Evolutionary conservation across 345 rosid genomes (phyloP).

Genomic region (Xanthoceras sorbifolium): DNA sequence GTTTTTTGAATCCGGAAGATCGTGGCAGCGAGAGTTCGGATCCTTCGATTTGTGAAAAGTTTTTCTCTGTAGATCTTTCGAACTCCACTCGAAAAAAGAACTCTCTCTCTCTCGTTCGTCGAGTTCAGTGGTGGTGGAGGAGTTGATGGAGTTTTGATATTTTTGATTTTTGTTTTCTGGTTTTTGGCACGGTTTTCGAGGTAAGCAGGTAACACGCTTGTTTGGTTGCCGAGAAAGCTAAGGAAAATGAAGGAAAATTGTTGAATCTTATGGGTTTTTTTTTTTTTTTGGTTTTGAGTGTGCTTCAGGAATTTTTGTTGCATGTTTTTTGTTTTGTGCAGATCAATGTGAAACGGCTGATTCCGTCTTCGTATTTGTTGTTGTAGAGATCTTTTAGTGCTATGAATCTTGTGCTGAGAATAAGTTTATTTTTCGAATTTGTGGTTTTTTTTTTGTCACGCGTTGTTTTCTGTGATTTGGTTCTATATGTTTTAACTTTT

Average conservation of each 20-base stretch:
- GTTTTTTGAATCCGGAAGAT: conserved; percentile 21
- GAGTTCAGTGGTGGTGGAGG: conserved; percentile 7
- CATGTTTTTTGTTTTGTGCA: conserved; percentile 27
- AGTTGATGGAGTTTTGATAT: conserved; percentile 47
- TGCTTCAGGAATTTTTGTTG: conserved; percentile 1
- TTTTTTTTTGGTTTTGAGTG: neutral
- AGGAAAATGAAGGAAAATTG: conserved; percentile 18
- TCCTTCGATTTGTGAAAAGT: conserved; percentile 29
- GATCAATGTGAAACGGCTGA: conserved; percentile 36
- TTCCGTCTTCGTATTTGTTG: conserved; percentile 3
- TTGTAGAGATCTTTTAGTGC: conserved; percentile 10
- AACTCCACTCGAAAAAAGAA: conserved; percentile 12
- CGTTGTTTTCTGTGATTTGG: conserved; percentile 15
- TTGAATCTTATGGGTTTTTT: conserved; percentile 24
- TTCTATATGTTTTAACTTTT: conserved; percentile 5
- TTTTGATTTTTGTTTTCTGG: neutral
- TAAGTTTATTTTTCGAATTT: neutral
- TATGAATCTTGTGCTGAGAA: neutral
- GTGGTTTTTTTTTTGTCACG: neutral
- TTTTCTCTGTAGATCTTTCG: conserved; percentile 31
- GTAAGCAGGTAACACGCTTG: conserved; percentile 26
- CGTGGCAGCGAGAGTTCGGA: conserved; percentile 30
- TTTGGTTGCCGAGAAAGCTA: conserved; percentile 36
- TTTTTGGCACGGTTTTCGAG: conserved; percentile 31
- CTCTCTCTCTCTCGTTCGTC: conserved; percentile 12